These are phyloP conservation scores for Butyriboletus loyo DNA, from an alignment of 768 basidiomycete genomes.

Conservation along the genomic window DNA sequence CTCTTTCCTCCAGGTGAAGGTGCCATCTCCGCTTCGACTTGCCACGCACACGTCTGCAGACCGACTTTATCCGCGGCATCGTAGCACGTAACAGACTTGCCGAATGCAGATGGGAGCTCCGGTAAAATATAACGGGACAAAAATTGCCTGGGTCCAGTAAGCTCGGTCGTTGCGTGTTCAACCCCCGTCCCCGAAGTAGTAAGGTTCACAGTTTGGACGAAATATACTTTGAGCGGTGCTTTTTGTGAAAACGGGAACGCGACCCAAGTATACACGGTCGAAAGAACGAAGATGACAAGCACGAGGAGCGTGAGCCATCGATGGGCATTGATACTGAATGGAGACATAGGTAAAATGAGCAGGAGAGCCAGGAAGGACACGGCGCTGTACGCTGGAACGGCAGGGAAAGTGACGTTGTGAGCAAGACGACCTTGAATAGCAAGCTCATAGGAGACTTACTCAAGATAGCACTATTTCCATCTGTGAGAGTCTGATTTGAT, in stretches of 20 bases:
- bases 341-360: conserved; percentile 57
- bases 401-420: not conserved
- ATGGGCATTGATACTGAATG: conserved; percentile 57
- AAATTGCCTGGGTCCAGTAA: conserved; percentile 45
- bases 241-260: conserved; percentile 62
- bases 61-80: conserved; percentile 30
- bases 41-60: conserved; percentile 50
- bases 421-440: not conserved
- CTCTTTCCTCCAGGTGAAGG: conserved; percentile 38
- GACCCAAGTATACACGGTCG: conserved; percentile 42
- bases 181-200: conserved; percentile 21
- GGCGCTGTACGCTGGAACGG: conserved; percentile 45
- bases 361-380: conserved; percentile 47
- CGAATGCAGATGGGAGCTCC: conserved; percentile 49
- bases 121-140: conserved; percentile 43
- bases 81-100: conserved; percentile 33
- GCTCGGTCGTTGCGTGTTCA: conserved; percentile 38
- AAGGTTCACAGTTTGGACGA: conserved; percentile 59
- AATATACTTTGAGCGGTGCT: conserved; percentile 67
- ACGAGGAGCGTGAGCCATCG: conserved; percentile 35
- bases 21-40: conserved; percentile 29
- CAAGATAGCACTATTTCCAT: conserved; percentile 50
- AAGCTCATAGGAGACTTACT: conserved; percentile 38
- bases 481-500: conserved; percentile 55
- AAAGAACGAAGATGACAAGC: conserved; percentile 41